Evolutionary conservation across 176 grass and related monocot genomes (phyloP).

Genomic region (Pontederia paniculata): DNA sequence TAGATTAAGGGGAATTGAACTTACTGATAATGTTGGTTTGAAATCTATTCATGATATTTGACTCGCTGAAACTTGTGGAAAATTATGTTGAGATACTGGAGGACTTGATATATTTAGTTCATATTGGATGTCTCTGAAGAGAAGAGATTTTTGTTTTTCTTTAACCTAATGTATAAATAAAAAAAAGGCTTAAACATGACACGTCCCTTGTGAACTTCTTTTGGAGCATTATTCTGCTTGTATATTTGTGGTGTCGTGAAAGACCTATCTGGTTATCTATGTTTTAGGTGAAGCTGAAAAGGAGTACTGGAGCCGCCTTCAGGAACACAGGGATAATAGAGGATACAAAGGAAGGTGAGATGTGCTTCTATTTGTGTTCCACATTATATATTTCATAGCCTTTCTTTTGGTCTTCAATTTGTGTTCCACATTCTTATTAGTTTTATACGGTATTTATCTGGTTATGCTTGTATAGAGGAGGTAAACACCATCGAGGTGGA

Average conservation of each 20-base stretch:
- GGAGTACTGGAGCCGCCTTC: conserved; percentile 65
- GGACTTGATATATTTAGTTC: no score
- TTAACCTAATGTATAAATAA: no score
- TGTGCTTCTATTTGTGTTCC: neutral
- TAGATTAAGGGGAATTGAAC: no score
- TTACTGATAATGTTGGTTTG: no score
- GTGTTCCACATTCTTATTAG: neutral
- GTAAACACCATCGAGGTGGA: conserved; percentile 35
- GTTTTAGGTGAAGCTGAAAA: conserved; percentile 73
- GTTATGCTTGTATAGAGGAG: conserved; percentile 13
- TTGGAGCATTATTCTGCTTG: neutral
- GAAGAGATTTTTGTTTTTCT: no score
- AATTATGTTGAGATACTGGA: no score
- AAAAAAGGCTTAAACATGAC: no score
- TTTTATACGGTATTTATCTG: no score
- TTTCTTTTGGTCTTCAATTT: neutral
- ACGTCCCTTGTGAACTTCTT: neutral
- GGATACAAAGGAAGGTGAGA: conserved; percentile 50
- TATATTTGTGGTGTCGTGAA: neutral
- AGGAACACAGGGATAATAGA: conserved; percentile 32
- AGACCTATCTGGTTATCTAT: conserved; percentile 13
- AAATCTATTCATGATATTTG: no score
- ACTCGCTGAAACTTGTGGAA: no score
- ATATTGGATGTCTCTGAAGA: no score
- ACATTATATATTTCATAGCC: neutral